Evolutionary conservation across 2,329 filamentous ascomycete genomes (phyloP).

Genomic region (Aspergillus viridinutans): DNA sequence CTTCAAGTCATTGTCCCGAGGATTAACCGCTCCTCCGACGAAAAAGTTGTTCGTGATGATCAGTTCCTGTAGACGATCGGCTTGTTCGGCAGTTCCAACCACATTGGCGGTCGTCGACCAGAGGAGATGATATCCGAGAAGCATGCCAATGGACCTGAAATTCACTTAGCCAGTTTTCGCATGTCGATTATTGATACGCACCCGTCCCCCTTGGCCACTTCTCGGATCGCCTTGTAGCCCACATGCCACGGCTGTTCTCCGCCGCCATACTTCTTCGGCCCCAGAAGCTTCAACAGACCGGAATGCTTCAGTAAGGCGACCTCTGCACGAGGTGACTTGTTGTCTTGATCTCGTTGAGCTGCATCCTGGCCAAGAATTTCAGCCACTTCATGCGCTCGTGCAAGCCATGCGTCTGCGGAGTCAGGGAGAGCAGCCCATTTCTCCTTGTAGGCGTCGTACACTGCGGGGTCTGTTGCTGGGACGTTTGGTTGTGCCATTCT

Average conservation of each 20-base stretch:
- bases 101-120: conserved; percentile 61
- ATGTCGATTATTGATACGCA: conserved; percentile 20
- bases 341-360: conserved; percentile 46
- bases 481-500: conserved; percentile 14
- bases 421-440: conserved; percentile 36
- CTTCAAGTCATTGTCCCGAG: conserved; percentile 58
- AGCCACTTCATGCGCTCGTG: conserved; percentile 47
- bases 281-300: conserved; percentile 49
- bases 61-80: conserved; percentile 52
- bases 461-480: conserved; percentile 34
- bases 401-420: conserved; percentile 44
- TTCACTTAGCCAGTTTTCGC: neutral
- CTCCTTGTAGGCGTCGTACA: conserved; percentile 40
- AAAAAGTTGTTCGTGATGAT: conserved; percentile 64
- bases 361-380: conserved; percentile 49
- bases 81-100: conserved; percentile 58
- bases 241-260: conserved; percentile 52
- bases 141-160: conserved; percentile 57
- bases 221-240: conserved; percentile 56
- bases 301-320: conserved; percentile 50
- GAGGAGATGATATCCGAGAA: conserved; percentile 61
- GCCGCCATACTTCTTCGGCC: conserved; percentile 49
- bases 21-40: conserved; percentile 63
- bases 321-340: conserved; percentile 51
- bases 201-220: conserved; percentile 62